Conservation (phyloP, 768 basidiomycete species). For the Lactifluus hygrophoroides region DNA sequence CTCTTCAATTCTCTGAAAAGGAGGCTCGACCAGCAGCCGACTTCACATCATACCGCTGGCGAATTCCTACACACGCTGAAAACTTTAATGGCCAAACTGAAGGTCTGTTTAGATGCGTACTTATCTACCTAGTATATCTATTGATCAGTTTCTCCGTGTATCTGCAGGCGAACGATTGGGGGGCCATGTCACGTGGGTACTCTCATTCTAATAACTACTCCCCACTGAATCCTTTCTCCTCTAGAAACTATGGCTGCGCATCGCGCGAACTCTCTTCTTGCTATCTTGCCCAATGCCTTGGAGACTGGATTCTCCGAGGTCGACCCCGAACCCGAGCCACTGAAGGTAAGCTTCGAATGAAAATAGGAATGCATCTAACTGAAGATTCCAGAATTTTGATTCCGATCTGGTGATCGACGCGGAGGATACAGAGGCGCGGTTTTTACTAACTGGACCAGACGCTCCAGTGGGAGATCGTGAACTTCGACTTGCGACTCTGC, state of each 20-base stretch:
- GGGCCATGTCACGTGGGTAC: slow-evolving; percentile 49
- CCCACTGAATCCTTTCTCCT: not conserved
- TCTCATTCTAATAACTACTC: not conserved
- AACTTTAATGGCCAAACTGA: slow-evolving; percentile 59
- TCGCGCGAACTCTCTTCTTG: slow-evolving; percentile 33
- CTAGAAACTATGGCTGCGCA: slow-evolving; percentile 45
- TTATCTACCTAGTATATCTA: not conserved
- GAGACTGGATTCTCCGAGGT: slow-evolving; percentile 39
- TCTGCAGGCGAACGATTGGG: slow-evolving; percentile 54
- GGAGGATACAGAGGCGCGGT: slow-evolving; percentile 31
- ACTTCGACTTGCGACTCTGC: slow-evolving; percentile 21
- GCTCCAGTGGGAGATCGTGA: slow-evolving; percentile 24
- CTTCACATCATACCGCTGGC: slow-evolving; percentile 45
- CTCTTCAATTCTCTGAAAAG: slow-evolving; percentile 41
- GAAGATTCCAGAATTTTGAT: slow-evolving; percentile 40
- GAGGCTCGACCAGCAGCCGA: slow-evolving; percentile 38
- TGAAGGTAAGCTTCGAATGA: slow-evolving; percentile 35
- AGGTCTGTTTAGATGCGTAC: slow-evolving; percentile 29
- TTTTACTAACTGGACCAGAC: slow-evolving; percentile 25
- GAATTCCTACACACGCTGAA: slow-evolving; percentile 52
- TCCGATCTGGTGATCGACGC: slow-evolving; percentile 35
- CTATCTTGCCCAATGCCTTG: slow-evolving; percentile 39
- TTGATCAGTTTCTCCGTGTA: not conserved
- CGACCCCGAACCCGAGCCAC: slow-evolving; percentile 37
- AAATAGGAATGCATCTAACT: not conserved